phyloP scores from a whole-genome alignment of 179 eudicot genomes.

The Kewa caespitosa region DNA sequence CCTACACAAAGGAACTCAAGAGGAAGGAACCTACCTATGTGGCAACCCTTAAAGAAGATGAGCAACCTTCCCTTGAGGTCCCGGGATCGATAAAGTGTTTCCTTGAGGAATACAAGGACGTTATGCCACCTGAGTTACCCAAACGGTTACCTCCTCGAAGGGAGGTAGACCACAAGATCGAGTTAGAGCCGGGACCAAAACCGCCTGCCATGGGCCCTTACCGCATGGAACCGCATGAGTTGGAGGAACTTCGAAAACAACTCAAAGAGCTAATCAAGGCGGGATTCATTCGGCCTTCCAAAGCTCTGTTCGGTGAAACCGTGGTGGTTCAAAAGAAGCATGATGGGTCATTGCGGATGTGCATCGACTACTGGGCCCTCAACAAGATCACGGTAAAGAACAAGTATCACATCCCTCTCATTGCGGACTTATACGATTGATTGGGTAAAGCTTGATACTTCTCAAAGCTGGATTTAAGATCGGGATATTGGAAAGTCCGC shows the following conservation, averaged over 20 bases:
- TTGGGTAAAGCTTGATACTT: neutral
- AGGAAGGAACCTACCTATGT: no score
- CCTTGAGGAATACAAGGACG: no score
- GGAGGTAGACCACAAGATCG: no score
- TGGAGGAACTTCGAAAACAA: neutral
- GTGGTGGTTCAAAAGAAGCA: neutral
- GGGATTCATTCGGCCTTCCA: neutral
- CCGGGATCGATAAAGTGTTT: no score
- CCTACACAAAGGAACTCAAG: no score
- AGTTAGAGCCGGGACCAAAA: no score
- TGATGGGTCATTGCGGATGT: constrained; percentile 1
- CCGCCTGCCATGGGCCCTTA: no score
- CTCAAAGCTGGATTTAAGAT: neutral
- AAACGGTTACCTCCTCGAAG: no score
- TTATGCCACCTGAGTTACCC: no score
- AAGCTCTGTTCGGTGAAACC: neutral
- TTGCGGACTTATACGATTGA: neutral
- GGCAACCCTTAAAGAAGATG: no score
- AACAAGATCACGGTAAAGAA: constrained; percentile 13
- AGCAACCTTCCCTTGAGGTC: no score
- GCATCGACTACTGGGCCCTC: neutral
- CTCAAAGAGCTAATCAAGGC: neutral
- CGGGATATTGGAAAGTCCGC: neutral
- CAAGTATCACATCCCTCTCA: constrained; percentile 3
- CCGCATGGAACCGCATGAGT: no score